Conservation (phyloP, 192 early-diverging fungal genomes). For the Coemansia sp. region DNA sequence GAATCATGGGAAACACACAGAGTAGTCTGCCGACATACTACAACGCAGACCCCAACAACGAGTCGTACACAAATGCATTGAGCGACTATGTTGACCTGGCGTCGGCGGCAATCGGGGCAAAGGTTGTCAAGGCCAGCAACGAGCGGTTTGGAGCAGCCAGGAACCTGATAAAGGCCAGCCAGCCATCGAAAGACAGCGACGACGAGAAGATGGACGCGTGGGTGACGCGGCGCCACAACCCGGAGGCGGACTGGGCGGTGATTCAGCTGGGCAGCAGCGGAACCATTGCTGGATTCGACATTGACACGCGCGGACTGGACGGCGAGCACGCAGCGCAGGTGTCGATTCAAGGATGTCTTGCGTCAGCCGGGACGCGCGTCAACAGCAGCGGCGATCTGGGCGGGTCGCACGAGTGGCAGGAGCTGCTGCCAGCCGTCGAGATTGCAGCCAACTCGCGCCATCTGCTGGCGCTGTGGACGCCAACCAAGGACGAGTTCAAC, state of each 20-base stretch:
- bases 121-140: conserved; percentile 76
- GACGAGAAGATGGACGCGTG: conserved; percentile 66
- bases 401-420: conserved; percentile 56
- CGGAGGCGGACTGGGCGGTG: conserved; percentile 82
- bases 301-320: conserved; percentile 86
- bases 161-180: conserved; percentile 64
- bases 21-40: conserved; percentile 53
- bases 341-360: conserved; percentile 73
- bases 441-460: conserved; percentile 64
- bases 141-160: conserved; percentile 83
- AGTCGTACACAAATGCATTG: conserved; percentile 41
- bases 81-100: conserved; percentile 65
- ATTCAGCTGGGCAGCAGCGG: conserved; percentile 84
- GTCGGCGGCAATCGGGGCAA: conserved; percentile 62
- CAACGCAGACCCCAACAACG: conserved; percentile 53
- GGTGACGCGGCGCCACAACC: conserved; percentile 90
- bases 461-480: conserved; percentile 60
- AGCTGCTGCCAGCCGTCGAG: conserved; percentile 69
- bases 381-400: conserved; percentile 42
- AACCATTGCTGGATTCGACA: conserved; percentile 75
- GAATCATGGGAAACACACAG: conserved; percentile 50
- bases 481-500: conserved; percentile 51
- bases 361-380: conserved; percentile 13
- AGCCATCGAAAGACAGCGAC: conserved; percentile 6
- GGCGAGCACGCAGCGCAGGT: conserved; percentile 83